These are phyloP conservation scores for Silybum marianum DNA, from an alignment of 129 eudicot species.

Conservation along the genomic window DNA sequence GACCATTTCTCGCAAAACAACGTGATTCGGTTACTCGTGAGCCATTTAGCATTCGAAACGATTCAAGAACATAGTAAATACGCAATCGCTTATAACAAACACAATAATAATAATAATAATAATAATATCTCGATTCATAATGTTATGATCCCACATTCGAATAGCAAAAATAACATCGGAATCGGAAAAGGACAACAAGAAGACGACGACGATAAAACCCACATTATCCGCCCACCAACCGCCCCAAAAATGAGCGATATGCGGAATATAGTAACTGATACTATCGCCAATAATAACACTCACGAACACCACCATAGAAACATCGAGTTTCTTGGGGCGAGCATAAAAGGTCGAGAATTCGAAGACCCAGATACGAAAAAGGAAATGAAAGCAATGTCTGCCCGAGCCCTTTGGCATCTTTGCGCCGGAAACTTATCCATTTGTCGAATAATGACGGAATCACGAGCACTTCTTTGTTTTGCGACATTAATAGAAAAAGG, in stretches of 20 bases:
- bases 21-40: slow-evolving; percentile 3
- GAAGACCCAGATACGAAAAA: slow-evolving; percentile 17
- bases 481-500: slow-evolving; percentile 12
- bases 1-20: slow-evolving; percentile 17
- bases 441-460: slow-evolving; percentile 18
- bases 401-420: slow-evolving; percentile 18
- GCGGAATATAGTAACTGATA: slow-evolving; percentile 6
- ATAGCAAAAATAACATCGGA: neutral
- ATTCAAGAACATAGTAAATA: slow-evolving; percentile 22
- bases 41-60: slow-evolving; percentile 18
- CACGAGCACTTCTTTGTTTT: slow-evolving; percentile 19
- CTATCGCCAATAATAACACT: neutral
- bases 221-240: too few species aligned
- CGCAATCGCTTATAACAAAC: neutral
- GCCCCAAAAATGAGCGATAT: neutral
- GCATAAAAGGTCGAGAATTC: slow-evolving; percentile 8
- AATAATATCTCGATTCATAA: neutral
- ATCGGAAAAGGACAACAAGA: too few species aligned
- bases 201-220: too few species aligned
- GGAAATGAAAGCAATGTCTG: slow-evolving; percentile 19
- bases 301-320: neutral
- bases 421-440: slow-evolving; percentile 1
- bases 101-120: neutral
- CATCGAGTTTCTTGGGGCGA: neutral
- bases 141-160: neutral